Evolutionary conservation across 2,329 filamentous ascomycete species (phyloP), one percentile per base, ranked within the genome.

Genomic region (Microcyclospora tardicrescens): DNA sequence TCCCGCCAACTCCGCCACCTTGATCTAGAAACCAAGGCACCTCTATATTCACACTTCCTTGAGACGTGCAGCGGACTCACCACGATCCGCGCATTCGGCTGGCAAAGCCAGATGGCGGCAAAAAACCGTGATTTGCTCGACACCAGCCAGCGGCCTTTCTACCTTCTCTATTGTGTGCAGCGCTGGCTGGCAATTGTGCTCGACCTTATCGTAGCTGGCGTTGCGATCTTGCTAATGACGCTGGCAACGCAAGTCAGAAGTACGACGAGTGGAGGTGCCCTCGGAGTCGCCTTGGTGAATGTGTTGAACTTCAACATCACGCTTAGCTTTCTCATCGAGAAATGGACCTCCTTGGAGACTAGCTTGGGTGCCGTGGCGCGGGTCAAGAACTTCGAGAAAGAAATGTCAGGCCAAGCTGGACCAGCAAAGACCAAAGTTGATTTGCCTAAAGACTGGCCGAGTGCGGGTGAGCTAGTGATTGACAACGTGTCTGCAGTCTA

Each of bases 381-480:
- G 16, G 63, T 76, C 43, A 71, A 69, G 49, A 62, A 63, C 12
- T 75, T 75, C 43, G 63, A 61, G 1, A 54, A 86, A 55, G 68
- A 73, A 14, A 72, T 79, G 33, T 73, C 66, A 10, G 80, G 79
- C 10, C 56, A 61, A 14, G 65, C 69, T 16, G 73, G 79, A 0
- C 77, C 82, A 0, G 78, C 80, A 1, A 73, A 75, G 1, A 8
- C 19, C 19, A 24, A 24, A 8, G 19, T 24, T 8, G 19, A 24
- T 24, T 8, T 24, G 5, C 19, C 19, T 24, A 8, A 24, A 24
- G 19, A 8, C 8, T 91, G 84, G 84, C 84, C 84, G 0, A 74
- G 73, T 0, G 73, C 81, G 45, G 84, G 84, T 5, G 67, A 71
- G 10, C 68, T 93, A 32, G 77, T 86, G 48, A 74, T 91, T n/a